These are phyloP conservation scores for Amoebophrya sp. DNA, from an alignment of 169 alveolate species.

Conservation along the genomic window DNA sequence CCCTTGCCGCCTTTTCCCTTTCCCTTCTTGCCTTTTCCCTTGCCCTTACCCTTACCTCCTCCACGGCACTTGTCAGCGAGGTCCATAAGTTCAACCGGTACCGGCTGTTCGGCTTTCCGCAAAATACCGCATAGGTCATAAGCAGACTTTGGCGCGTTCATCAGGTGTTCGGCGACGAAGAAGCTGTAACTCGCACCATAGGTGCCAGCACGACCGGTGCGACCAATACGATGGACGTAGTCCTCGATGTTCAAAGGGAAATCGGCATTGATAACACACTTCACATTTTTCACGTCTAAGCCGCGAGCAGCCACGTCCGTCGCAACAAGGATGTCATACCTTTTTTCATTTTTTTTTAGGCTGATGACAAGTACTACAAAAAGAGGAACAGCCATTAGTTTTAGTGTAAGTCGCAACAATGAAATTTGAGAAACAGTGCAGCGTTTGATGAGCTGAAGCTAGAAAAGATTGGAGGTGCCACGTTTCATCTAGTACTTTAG, in stretches of 20 bases:
- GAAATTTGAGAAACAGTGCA: no score
- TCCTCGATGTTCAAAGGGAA: slow-evolving; percentile 90
- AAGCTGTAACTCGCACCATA: slow-evolving; percentile 71
- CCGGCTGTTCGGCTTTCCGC: slow-evolving; percentile 74
- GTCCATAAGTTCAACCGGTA: slow-evolving; percentile 36
- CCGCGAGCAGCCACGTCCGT: slow-evolving; percentile 98
- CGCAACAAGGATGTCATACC: slow-evolving; percentile 84
- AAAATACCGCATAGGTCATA: slow-evolving; percentile 74
- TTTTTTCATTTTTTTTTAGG: no score
- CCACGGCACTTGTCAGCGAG: not conserved
- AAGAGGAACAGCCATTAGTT: no score
- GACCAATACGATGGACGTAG: slow-evolving; percentile 92
- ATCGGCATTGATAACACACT: slow-evolving; percentile 88
- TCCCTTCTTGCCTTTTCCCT: not conserved
- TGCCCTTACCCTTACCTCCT: not conserved
- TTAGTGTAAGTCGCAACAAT: not conserved
- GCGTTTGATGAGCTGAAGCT: no score
- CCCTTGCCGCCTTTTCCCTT: not conserved
- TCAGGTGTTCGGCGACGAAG: slow-evolving; percentile 71
- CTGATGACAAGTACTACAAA: not conserved
- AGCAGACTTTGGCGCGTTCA: slow-evolving; percentile 66
- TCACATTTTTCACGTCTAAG: slow-evolving; percentile 87
- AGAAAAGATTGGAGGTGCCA: not conserved
- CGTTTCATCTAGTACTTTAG: not conserved
- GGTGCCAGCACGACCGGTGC: slow-evolving; percentile 91